phyloP scores from a whole-genome alignment of 2,329 filamentous ascomycete species.

The Rutstroemia sp. region DNA sequence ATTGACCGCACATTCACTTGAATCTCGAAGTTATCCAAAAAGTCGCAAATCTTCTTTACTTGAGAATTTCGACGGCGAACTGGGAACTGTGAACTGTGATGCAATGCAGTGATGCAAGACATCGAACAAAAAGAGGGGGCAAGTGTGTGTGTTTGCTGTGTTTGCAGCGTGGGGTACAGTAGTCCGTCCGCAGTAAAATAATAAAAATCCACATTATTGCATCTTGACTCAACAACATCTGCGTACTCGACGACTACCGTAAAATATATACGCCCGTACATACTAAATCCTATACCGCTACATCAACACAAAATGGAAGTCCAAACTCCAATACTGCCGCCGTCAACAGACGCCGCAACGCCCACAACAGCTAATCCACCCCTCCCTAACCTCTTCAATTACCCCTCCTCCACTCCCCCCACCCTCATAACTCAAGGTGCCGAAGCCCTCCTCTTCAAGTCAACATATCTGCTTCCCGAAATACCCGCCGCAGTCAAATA shows the following conservation, averaged over 20 bases:
- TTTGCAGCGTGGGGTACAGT: neutral
- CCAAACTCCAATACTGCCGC: neutral
- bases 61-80: too few species aligned
- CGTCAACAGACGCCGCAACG: neutral
- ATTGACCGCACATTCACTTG: too few species aligned
- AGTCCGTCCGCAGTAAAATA: neutral
- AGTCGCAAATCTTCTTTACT: too few species aligned
- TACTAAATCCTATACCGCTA: neutral
- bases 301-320: neutral
- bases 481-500: conserved; percentile 79
- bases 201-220: neutral
- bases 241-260: too few species aligned
- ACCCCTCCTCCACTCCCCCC: conserved; percentile 52
- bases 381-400: conserved; percentile 29
- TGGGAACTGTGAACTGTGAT: neutral
- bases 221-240: neutral
- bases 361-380: neutral
- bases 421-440: conserved; percentile 84
- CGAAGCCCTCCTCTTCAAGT: conserved; percentile 89
- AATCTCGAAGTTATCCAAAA: too few species aligned
- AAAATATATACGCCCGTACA: too few species aligned
- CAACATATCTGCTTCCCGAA: conserved; percentile 63
- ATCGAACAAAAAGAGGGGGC: neutral
- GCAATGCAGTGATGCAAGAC: neutral
- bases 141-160: neutral